These are phyloP conservation scores for Zygosaccharomyces sapae DNA, from an alignment of 1,139 yeast genomes.

Conservation along the genomic window DNA sequence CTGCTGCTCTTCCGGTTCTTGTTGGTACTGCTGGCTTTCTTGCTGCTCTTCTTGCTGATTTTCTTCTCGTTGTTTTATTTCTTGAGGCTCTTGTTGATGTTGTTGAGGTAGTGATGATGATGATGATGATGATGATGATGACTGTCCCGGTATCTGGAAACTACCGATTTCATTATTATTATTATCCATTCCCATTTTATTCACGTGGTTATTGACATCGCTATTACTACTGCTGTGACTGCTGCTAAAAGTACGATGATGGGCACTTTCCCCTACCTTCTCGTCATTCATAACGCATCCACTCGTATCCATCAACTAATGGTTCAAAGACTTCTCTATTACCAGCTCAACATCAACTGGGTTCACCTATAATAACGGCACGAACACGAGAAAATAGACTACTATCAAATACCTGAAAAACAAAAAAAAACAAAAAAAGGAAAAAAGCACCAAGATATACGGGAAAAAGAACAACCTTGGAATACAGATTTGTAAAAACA, in stretches of 20 bases:
- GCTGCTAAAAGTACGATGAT: not conserved
- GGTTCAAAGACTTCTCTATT: not conserved
- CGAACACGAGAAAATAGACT: not conserved
- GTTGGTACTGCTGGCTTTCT: not conserved
- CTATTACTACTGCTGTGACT: not conserved
- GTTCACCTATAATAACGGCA: not conserved
- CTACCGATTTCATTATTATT: not conserved
- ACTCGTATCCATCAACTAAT: slow-evolving; percentile 3
- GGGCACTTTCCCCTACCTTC: slow-evolving; percentile 3
- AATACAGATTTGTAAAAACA: too few species aligned
- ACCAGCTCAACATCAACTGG: not conserved
- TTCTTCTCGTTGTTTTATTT: too few species aligned
- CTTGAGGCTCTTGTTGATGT: slow-evolving; percentile 7
- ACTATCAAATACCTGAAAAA: too few species aligned
- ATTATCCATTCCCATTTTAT: not conserved
- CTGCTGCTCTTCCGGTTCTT: slow-evolving; percentile 1
- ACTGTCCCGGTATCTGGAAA: slow-evolving; percentile 11
- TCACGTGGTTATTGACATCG: not conserved
- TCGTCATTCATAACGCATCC: slow-evolving; percentile 8
- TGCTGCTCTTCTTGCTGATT: slow-evolving; percentile 1
- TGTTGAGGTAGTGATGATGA: slow-evolving; percentile 3
- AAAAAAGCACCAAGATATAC: too few species aligned
- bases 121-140: slow-evolving; percentile 1
- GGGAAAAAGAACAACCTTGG: too few species aligned
- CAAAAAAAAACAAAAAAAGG: too few species aligned